These are phyloP conservation scores for Hypoxylon sp. DNA, from an alignment of 2,329 filamentous ascomycete species.

Conservation along the genomic window DNA sequence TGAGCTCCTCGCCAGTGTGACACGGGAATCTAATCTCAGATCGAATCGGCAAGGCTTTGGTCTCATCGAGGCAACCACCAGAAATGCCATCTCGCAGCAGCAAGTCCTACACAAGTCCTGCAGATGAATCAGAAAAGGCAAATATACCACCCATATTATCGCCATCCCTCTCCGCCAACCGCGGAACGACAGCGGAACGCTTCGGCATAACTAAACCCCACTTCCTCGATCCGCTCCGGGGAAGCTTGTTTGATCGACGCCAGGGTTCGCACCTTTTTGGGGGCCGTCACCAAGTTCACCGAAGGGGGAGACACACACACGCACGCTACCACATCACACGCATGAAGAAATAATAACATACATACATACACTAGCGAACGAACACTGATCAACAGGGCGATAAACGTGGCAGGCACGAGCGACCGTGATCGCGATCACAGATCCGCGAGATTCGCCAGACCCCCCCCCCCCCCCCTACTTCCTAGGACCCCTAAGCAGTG, in stretches of 20 bases:
- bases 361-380: not conserved
- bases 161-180: not conserved
- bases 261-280: slow-evolving; percentile 14
- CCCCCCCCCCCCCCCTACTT: not conserved
- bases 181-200: slow-evolving; percentile 20
- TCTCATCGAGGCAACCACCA: slow-evolving; percentile 1
- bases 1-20: not conserved
- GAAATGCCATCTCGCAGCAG: not conserved
- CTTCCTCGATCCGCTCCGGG: slow-evolving; percentile 22
- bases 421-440: slow-evolving; percentile 21
- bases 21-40: slow-evolving; percentile 3
- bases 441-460: slow-evolving; percentile 8
- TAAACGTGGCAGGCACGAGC: slow-evolving; percentile 41
- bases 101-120: not conserved
- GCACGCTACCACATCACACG: slow-evolving; percentile 19
- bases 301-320: not conserved
- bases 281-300: slow-evolving; percentile 5
- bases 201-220: slow-evolving; percentile 25
- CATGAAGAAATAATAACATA: slow-evolving; percentile 20
- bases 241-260: slow-evolving; percentile 40
- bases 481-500: slow-evolving; percentile 3
- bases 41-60: not conserved
- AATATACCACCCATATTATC: not conserved
- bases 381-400: slow-evolving; percentile 2
- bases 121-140: not conserved